These are phyloP conservation scores for Cladosporium sp. DNA, from an alignment of 2,329 filamentous ascomycete genomes.

Conservation along the genomic window DNA sequence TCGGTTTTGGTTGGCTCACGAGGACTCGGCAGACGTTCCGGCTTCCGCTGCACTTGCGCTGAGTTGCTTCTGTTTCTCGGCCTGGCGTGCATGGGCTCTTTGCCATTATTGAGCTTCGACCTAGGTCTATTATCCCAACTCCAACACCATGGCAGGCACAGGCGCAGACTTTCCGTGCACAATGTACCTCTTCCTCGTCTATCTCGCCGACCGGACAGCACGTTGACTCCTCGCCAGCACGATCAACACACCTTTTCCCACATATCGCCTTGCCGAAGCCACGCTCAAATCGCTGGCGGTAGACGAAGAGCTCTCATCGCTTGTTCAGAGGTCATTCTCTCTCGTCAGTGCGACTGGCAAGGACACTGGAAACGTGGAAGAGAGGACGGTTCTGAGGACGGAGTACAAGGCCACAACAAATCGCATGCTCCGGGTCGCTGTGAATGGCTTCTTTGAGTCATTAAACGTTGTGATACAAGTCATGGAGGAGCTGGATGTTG, in stretches of 20 bases:
- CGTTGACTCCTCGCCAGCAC: slow-evolving; percentile 47
- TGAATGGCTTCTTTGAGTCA: slow-evolving; percentile 95
- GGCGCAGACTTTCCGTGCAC: slow-evolving; percentile 35
- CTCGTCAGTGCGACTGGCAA: slow-evolving; percentile 34
- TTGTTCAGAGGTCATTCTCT: slow-evolving; percentile 69
- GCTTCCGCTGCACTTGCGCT: too few relatives aligned
- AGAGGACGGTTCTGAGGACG: slow-evolving; percentile 58
- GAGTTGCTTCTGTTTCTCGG: too few relatives aligned
- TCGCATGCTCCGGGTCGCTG: slow-evolving; percentile 90
- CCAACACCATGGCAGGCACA: slow-evolving; percentile 7
- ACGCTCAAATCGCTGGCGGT: slow-evolving; percentile 74
- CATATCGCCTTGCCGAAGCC: slow-evolving; percentile 67
- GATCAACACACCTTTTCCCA: slow-evolving; percentile 77
- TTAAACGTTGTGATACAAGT: slow-evolving; percentile 77
- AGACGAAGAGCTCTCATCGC: slow-evolving; percentile 81
- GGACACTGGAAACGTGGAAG: slow-evolving; percentile 27
- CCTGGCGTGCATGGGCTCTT: too few relatives aligned
- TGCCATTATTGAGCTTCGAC: too few relatives aligned
- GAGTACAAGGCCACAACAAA: slow-evolving; percentile 87
- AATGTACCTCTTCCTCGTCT: slow-evolving; percentile 27
- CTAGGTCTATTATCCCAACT: too few relatives aligned
- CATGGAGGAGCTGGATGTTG: slow-evolving; percentile 84
- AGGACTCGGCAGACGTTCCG: too few relatives aligned
- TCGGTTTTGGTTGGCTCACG: too few relatives aligned
- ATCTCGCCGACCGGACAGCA: neutral